Conservation (phyloP, 1,284 basidiomycete species). For the Boletus semigastroideus region DNA sequence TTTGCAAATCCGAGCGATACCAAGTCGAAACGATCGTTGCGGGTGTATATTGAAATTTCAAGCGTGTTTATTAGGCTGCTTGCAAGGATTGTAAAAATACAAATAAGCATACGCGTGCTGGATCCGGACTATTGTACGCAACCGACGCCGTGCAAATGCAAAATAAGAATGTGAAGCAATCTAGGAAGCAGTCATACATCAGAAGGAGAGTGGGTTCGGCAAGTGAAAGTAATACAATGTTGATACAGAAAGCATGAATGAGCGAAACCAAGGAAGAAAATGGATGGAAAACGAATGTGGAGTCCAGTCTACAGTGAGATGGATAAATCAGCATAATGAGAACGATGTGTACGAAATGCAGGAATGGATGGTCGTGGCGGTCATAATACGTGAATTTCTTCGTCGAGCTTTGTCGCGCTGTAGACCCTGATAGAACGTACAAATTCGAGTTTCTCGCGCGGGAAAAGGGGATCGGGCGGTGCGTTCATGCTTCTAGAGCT, state of each 20-base stretch:
- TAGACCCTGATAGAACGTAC: constrained; percentile 60
- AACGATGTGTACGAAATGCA: not conserved
- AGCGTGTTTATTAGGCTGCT: too few species aligned
- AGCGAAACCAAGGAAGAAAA: not conserved
- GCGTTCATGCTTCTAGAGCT: constrained; percentile 11
- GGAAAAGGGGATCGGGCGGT: constrained; percentile 28
- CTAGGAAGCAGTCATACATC: constrained; percentile 2
- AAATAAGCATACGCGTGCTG: constrained; percentile 6
- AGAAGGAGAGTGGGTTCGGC: constrained; percentile 9
- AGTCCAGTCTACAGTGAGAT: constrained; percentile 12
- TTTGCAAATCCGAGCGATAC: constrained; percentile 9
- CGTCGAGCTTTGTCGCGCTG: constrained; percentile 39
- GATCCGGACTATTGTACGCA: constrained; percentile 3
- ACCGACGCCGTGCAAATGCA: constrained; percentile 9
- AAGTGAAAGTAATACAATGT: constrained; percentile 17
- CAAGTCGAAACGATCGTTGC: constrained; percentile 22
- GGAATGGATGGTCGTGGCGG: not conserved
- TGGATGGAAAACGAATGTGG: constrained; percentile 22
- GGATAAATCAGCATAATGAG: constrained; percentile 5
- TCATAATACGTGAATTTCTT: constrained; percentile 30
- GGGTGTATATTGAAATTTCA: not conserved
- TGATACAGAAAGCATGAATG: constrained; percentile 5
- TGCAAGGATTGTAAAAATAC: constrained; percentile 16
- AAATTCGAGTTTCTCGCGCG: constrained; percentile 44
- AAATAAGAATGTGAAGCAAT: constrained; percentile 13